These are phyloP conservation scores for Trichoderma atrobrunneum DNA, from an alignment of 2,329 filamentous ascomycete genomes.

Conservation along the genomic window DNA sequence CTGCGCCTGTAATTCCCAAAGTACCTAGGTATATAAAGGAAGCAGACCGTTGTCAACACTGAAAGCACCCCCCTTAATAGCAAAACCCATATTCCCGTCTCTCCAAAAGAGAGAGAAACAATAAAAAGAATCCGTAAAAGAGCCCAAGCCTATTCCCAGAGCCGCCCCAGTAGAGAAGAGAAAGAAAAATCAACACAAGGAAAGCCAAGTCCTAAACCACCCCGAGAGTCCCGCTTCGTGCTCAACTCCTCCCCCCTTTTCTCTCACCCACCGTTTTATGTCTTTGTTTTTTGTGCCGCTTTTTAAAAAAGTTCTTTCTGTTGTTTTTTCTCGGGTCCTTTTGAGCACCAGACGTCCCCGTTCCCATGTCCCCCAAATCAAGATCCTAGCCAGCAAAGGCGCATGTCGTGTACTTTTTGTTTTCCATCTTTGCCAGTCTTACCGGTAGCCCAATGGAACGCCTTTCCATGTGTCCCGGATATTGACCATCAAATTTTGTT, in stretches of 20 bases:
- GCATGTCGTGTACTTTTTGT: neutral
- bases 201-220: neutral
- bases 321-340: neutral
- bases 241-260: neutral
- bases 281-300: neutral
- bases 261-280: neutral
- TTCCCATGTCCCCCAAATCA: neutral
- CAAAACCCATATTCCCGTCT: neutral
- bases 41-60: slow-evolving; percentile 6
- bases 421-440: neutral
- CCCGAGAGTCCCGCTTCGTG: neutral
- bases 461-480: slow-evolving; percentile 6
- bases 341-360: neutral
- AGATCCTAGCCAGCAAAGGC: neutral
- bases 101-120: neutral
- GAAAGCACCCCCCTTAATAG: neutral
- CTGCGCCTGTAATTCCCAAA: neutral
- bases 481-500: neutral
- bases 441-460: slow-evolving; percentile 12
- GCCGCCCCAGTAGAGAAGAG: slow-evolving; percentile 9
- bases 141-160: slow-evolving; percentile 12
- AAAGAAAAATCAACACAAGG: slow-evolving; percentile 10
- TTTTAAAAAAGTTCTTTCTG: neutral
- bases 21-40: slow-evolving; percentile 7
- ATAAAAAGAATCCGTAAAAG: neutral